phyloP scores from a whole-genome alignment of 305 asterid species.

The Galium porrigens region DNA sequence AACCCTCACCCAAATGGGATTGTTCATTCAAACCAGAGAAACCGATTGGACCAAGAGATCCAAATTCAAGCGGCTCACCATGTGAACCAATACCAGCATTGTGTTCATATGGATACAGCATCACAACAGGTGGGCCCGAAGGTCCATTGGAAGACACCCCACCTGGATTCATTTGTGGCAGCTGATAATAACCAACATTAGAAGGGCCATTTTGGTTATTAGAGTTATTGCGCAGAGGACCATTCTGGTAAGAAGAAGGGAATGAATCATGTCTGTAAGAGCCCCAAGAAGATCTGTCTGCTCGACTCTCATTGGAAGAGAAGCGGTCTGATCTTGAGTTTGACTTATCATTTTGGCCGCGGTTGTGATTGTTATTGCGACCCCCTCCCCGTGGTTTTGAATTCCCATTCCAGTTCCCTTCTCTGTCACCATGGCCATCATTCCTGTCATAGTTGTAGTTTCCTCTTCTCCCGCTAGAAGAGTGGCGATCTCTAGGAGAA shows the following conservation, averaged over 20 bases:
- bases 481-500: conserved; percentile 54
- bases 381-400: conserved; percentile 52
- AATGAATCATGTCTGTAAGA: conserved; percentile 41
- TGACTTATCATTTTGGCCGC: conserved; percentile 55
- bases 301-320: conserved; percentile 43
- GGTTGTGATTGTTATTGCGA: conserved; percentile 41
- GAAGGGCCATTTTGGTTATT: conserved; percentile 52
- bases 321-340: conserved; percentile 46
- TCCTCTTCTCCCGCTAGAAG: conserved; percentile 64
- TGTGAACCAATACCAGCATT: conserved; percentile 36
- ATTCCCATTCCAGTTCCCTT: conserved; percentile 53
- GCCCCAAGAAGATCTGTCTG: conserved; percentile 50
- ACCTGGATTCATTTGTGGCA: conserved; percentile 36
- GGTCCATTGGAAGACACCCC: conserved; percentile 63
- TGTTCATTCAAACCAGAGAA: conserved; percentile 48
- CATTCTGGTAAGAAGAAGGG: conserved; percentile 50
- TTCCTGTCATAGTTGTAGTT: conserved; percentile 60
- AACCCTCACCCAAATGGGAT: conserved; percentile 44
- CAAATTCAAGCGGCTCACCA: conserved; percentile 81
- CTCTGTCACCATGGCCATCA: conserved; percentile 54
- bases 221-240: conserved; percentile 44
- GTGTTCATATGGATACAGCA: conserved; percentile 71
- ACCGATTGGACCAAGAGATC: conserved; percentile 62
- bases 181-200: conserved; percentile 42
- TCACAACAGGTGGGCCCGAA: conserved; percentile 52